Evolutionary conservation across 345 rosid species (phyloP), one percentile per base, ranked within the genome.

Genomic region (Ceriops decandra): DNA sequence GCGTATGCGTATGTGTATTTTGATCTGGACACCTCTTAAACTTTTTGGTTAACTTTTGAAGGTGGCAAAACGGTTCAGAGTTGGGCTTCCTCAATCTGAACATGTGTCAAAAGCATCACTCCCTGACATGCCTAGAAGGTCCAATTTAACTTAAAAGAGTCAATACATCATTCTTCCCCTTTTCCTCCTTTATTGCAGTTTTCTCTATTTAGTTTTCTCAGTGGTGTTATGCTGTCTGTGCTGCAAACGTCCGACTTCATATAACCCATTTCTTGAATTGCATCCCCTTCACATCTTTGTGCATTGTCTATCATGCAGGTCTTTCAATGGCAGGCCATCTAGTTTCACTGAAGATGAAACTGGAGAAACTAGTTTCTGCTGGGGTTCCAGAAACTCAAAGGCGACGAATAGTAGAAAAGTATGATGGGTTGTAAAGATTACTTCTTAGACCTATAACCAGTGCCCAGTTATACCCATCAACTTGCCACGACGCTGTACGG

Each of bases 291-390:
- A 54, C 58, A 31, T 49, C 36, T 68, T 66, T 68, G 64, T 64
- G 11, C 61, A 26, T 54, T 52, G 51, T 75, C 49, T 71, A 22
- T 73, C 20, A 56, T 64, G 32, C 69, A 86, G 93, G 73, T 80
- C 85, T 71, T 75, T 73, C 64, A 59, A 63, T 61, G 90, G 83
- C 74, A 79, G 78, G 68, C 81, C 80, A 2, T 84, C 85, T 53
- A 84, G 89, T 82, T 82, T 82, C 82, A 90, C 88, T 32, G 92
- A 87, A 67, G 96, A 88, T 69, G 87, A 89, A 72, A 82, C 86
- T 51, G 89, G 82, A 54, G 93, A 83, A 65, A 79, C 84, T 7
- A 83, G 85, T 82, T 42, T 84, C 84, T 61, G 84, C 92, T 16
- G 35, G 73, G 74, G 92, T 81, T 57, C 79, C 72, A 78, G 66